Base-by-base conservation (phyloP, 2,329 filamentous ascomycete genomes). In the Cladorrhinum sp. region DNA sequence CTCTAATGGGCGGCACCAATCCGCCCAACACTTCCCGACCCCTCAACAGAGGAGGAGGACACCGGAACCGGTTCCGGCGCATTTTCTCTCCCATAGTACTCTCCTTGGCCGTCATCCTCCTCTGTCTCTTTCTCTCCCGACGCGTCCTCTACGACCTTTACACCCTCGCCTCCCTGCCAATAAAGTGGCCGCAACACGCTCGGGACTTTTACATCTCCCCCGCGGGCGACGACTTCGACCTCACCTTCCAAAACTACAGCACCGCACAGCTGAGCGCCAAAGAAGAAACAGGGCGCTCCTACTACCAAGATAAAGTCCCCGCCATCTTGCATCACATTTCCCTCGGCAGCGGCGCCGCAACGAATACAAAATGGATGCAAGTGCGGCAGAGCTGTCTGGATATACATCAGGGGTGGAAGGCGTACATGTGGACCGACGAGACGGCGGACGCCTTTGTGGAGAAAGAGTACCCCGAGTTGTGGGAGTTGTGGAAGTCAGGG, bases 321-420 rank as follows among this genome's bases (percentile, higher is more conserved):
- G 67, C 73, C n/a, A 61, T 75, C 12, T 58, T 75, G 24, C 73
- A 75, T 51, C 73, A 75, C 60, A 73, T 75, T 30, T 66, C 70
- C 20, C 66, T 75, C 5, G 72, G 72, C 5, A 65, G 66, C 2
- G 66, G 66, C 23, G 61, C 28, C 59, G 58, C 14, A 61, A 26
- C 0, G 4, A 21, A 21, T 20, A 9, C 14, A 46, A 46, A 46
- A 16, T 75, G 73, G 73, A 59, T 64, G 23, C 65, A 68, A 8
- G 68, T 71, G 18, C 67, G 73, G 5, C 69, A 74, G 59, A 71
- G 65, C 56, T 75, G 73, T 53, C 42, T 75, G 9, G 70, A 74
- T 50, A 60, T 69, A 48, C 73, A 76, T 55, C 70, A 70, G 2
- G 72, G 66, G 24, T 75, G 72, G 72, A 69, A 75, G 56, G 69